phyloP scores from a whole-genome alignment of 768 basidiomycete genomes.

The Leucocoprinus sp. region DNA sequence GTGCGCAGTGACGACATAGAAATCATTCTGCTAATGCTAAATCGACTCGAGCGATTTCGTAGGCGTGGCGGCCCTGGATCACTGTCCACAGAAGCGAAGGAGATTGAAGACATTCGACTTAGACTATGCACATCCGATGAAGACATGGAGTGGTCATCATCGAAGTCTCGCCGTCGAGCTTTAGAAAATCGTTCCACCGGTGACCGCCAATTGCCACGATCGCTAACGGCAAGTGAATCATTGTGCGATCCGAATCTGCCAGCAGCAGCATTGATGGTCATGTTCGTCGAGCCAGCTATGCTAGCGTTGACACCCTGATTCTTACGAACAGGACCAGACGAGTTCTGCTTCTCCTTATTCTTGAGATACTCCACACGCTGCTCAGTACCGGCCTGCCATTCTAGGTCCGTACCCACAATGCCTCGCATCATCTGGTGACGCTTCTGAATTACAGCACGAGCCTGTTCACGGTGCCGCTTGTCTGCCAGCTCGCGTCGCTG shows the following conservation, averaged over 20 bases:
- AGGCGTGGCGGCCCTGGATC: conserved; percentile 73
- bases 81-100: conserved; percentile 78
- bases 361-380: conserved; percentile 34
- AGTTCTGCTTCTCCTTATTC: conserved; percentile 44
- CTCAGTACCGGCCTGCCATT: conserved; percentile 50
- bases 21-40: conserved; percentile 66
- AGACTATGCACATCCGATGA: conserved; percentile 78
- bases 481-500: conserved; percentile 72
- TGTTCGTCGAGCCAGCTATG: conserved; percentile 21
- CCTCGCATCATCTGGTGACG: conserved; percentile 68
- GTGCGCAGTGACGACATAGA: conserved; percentile 70
- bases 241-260: conserved; percentile 38
- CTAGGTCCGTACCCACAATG: conserved; percentile 44
- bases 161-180: conserved; percentile 73
- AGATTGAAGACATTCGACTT: conserved; percentile 68
- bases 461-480: conserved; percentile 76
- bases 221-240: conserved; percentile 21
- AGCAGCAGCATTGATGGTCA: conserved; percentile 53
- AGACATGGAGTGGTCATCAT: conserved; percentile 89
- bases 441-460: conserved; percentile 89
- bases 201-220: conserved; percentile 42
- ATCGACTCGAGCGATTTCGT: conserved; percentile 53
- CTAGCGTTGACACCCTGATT: conserved; percentile 29
- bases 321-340: conserved; percentile 57
- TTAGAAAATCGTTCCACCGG: conserved; percentile 56